Evolutionary conservation across 345 rosid species (phyloP), one percentile per base, ranked within the genome.

Genomic region (rapeseed (Brassica napus)): DNA sequence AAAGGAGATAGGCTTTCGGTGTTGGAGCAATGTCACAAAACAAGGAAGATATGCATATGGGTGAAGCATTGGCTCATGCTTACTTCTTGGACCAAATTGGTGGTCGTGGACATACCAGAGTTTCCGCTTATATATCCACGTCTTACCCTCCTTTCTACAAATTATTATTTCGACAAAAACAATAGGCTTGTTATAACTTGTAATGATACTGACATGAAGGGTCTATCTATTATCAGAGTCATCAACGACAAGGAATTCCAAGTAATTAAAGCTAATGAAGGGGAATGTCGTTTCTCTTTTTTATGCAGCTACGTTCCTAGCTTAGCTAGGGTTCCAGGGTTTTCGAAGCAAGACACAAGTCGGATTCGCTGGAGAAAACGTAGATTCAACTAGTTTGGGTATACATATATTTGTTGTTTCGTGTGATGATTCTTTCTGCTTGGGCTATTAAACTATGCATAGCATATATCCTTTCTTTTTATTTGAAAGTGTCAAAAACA

Each of bases 31-130:
- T 69, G 60, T n/a, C 8, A n/a, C 5, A 4, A 68, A 68, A 47
- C 72, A n/a, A 24, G 21, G 72, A 68, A 44, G 37, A 44, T 68
- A 6, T 68, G 37, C 59, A 47, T 68, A 68, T 68, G 59, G 72
- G 59, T 68, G 58, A 44, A 44, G 5, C 5, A 66, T 39, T 66
- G 32, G 34, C 57, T 44, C 5, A 44, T 44, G 52, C 52, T 44
- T 44, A 44, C 52, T 44, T 44, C 52, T 44, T 3, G n/a, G 52
- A 44, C 52, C 52, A 44, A 11, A 44, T 11, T 42, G 49, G 8
- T 10, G 49, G 49, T 42, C 49, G 49, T 42, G 14, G 52, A 12
- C n/a, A 11, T 44, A 11, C n/a, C 52, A 11, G 15, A 12, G 15
- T 44, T 44, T 44, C 52, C 52, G 1, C 52, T 44, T 11, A 21